A percentile compares a stretch with the other conserved stretches of the same genome.
Evolutionary conservation across 805 yeast genomes (phyloP).

Genomic region (Saccharomyces paradoxus): DNA sequence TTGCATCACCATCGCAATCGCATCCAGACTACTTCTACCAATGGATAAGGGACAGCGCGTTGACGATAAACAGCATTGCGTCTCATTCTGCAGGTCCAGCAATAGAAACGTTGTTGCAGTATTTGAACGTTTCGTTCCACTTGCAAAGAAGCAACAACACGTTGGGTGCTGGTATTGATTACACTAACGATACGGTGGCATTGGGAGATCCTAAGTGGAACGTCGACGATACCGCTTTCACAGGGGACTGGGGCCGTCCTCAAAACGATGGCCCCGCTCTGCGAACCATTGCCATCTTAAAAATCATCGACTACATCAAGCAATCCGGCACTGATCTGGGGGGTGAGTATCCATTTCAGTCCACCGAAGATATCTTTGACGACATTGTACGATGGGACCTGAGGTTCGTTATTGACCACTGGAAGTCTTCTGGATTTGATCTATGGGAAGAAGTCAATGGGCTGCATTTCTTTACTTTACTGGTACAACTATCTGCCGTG

Average conservation of each 20-base stretch:
- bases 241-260: conserved; percentile 83
- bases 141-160: conserved; percentile 63
- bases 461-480: conserved; percentile 68
- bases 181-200: conserved; percentile 40
- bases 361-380: conserved; percentile 35
- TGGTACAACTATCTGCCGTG: conserved; percentile 66
- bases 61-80: conserved; percentile 60
- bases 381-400: conserved; percentile 63
- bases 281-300: conserved; percentile 55
- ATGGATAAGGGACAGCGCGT: conserved; percentile 88
- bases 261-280: conserved; percentile 93
- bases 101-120: conserved; percentile 42
- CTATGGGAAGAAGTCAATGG: conserved; percentile 86
- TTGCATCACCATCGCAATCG: conserved; percentile 72
- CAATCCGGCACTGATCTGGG: not conserved
- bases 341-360: not conserved
- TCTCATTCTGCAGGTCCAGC: conserved; percentile 10
- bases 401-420: conserved; percentile 48
- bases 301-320: conserved; percentile 29
- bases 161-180: conserved; percentile 42
- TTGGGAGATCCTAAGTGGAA: conserved; percentile 88
- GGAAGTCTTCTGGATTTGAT: conserved; percentile 70
- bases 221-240: conserved; percentile 56
- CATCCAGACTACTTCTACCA: conserved; percentile 79
- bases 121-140: conserved; percentile 47